phyloP scores from a whole-genome alignment of 2,329 filamentous ascomycete species.

The Acephala macrosclerotiorum region DNA sequence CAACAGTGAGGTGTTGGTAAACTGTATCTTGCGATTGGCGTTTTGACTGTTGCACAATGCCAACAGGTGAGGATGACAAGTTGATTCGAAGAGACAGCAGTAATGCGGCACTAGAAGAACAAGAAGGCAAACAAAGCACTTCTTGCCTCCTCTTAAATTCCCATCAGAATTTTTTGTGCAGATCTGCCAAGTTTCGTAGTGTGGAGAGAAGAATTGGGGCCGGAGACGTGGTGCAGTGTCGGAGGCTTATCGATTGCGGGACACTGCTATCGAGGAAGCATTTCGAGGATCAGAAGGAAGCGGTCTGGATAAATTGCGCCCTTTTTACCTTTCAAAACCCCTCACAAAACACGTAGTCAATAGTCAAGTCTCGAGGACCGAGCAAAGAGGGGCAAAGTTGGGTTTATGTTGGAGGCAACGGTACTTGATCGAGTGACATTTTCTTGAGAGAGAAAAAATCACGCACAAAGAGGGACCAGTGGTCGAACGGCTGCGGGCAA shows the following conservation, averaged over 20 bases:
- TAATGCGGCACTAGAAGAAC: conserved; percentile 4
- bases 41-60: not conserved
- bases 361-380: not conserved
- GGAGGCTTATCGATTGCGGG: conserved; percentile 30
- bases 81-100: not conserved
- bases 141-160: conserved; percentile 27
- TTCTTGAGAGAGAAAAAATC: conserved; percentile 13
- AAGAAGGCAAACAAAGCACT: conserved; percentile 30
- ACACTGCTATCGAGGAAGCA: conserved; percentile 39
- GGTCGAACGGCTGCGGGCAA: not conserved
- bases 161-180: conserved; percentile 26
- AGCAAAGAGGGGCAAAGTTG: not conserved
- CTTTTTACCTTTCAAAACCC: conserved; percentile 7
- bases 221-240: conserved; percentile 12
- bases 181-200: conserved; percentile 12
- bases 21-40: not conserved
- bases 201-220: conserved; percentile 17
- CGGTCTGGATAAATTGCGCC: not conserved
- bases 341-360: not conserved
- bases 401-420: conserved; percentile 1
- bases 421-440: conserved; percentile 14
- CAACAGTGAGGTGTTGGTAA: not conserved
- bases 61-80: not conserved
- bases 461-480: conserved; percentile 2
- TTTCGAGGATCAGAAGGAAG: conserved; percentile 38